These are phyloP conservation scores for Davidsoniella australis DNA, from an alignment of 2,329 filamentous ascomycete species.

Conservation along the genomic window DNA sequence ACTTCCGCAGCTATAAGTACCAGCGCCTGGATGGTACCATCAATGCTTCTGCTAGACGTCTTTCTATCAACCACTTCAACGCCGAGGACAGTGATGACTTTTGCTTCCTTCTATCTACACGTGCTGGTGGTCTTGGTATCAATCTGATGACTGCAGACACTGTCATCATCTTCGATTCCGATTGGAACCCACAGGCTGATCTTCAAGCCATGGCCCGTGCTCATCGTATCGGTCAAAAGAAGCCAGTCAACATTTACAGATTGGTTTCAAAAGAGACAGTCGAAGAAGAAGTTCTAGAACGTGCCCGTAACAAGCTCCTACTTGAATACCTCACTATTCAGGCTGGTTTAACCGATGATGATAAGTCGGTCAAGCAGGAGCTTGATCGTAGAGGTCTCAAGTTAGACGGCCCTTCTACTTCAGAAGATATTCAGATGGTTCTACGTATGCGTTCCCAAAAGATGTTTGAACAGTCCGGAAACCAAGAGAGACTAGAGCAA, in stretches of 20 bases:
- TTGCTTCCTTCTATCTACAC: slow-evolving; percentile 85
- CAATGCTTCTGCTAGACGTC: slow-evolving; percentile 66
- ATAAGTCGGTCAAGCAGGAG: slow-evolving; percentile 59
- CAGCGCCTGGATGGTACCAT: slow-evolving; percentile 94
- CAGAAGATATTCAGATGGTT: slow-evolving; percentile 89
- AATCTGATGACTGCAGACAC: slow-evolving; percentile 98
- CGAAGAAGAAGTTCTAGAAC: slow-evolving; percentile 91
- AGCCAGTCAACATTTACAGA: slow-evolving; percentile 88
- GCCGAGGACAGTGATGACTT: slow-evolving; percentile 93
- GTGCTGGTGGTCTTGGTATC: slow-evolving; percentile 93
- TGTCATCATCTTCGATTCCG: slow-evolving; percentile 92
- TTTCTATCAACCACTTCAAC: slow-evolving; percentile 97
- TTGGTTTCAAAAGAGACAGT: slow-evolving; percentile 96
- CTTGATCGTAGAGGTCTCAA: slow-evolving; percentile 60
- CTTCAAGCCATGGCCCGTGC: slow-evolving; percentile 96
- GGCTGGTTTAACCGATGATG: slow-evolving; percentile 88
- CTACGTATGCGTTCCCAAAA: slow-evolving; percentile 96
- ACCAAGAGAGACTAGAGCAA: slow-evolving; percentile 91
- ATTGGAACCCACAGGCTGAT: slow-evolving; percentile 98
- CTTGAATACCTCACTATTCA: slow-evolving; percentile 96
- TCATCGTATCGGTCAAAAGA: slow-evolving; percentile 93
- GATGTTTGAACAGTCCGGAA: slow-evolving; percentile 95
- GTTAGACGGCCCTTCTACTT: slow-evolving; percentile 69
- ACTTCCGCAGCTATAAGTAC: slow-evolving; percentile 83
- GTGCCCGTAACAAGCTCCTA: slow-evolving; percentile 91